A percentile compares a stretch with the other conserved stretches of the same genome.
These are phyloP conservation scores for Melampsora abietis-canadensis DNA, from an alignment of 1,284 basidiomycete genomes.

Conservation along the genomic window DNA sequence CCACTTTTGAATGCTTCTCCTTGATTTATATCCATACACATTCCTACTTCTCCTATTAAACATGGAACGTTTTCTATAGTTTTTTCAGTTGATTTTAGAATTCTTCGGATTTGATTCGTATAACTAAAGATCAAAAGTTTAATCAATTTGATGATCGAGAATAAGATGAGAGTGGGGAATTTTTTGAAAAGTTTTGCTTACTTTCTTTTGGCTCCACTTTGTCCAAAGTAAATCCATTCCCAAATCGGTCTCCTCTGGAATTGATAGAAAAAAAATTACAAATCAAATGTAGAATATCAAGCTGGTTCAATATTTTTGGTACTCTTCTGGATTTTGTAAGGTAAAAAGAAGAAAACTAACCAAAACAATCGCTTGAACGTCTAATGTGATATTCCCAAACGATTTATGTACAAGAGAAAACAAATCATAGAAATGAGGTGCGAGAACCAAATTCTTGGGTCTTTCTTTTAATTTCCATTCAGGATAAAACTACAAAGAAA, in stretches of 20 bases:
- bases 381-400: constrained; percentile 76
- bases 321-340: too few relatives aligned
- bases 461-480: constrained; percentile 57
- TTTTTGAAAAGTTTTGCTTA: constrained; percentile 25
- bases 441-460: constrained; percentile 73
- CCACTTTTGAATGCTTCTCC: constrained; percentile 68
- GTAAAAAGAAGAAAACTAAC: constrained; percentile 58
- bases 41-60: constrained; percentile 81
- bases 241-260: constrained; percentile 11
- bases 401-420: constrained; percentile 76
- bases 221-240: constrained; percentile 68
- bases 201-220: constrained; percentile 71
- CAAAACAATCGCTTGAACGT: constrained; percentile 77
- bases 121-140: constrained; percentile 55
- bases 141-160: neutral
- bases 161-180: neutral
- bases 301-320: neutral
- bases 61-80: constrained; percentile 73
- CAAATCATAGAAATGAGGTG: constrained; percentile 93
- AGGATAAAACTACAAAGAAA: constrained; percentile 46
- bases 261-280: neutral
- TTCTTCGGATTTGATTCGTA: constrained; percentile 71
- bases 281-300: neutral
- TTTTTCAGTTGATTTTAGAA: constrained; percentile 66
- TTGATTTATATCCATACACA: constrained; percentile 88